Conservation (phyloP, 139 green algal species). For the Chlamydomonas sphaeroides region DNA sequence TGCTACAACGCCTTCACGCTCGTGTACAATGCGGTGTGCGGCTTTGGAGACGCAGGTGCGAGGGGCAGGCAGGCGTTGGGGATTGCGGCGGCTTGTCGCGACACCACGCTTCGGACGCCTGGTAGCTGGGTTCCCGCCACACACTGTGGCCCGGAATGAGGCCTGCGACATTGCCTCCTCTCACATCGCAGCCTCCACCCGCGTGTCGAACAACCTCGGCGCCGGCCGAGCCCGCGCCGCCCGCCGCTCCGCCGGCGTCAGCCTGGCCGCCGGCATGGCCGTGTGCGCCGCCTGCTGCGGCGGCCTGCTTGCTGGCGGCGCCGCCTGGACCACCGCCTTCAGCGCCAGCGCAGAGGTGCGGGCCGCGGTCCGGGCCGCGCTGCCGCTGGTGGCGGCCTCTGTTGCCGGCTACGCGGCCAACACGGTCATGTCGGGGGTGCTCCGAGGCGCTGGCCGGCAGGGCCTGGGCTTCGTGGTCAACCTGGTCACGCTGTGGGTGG, state of each 20-base stretch:
- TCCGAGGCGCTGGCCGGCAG: not conserved
- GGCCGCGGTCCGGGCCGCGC: not conserved
- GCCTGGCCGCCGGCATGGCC: not conserved
- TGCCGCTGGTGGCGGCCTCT: not conserved
- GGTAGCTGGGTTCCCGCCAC: too few relatives aligned
- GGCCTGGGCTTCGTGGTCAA: not conserved
- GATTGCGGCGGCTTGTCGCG: too few relatives aligned
- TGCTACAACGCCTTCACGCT: constrained; percentile 32
- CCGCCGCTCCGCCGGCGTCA: not conserved
- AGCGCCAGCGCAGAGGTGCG: not conserved
- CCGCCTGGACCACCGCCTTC: not conserved
- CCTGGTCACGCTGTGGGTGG: constrained; percentile 22
- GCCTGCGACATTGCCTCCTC: too few relatives aligned
- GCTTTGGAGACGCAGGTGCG: constrained; percentile 25
- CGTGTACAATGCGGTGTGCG: constrained; percentile 3
- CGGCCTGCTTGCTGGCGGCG: not conserved
- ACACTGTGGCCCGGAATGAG: too few relatives aligned
- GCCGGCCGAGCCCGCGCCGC: not conserved
- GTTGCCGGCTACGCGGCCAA: constrained; percentile 15
- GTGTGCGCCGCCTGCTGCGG: not conserved
- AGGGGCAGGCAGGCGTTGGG: too few relatives aligned
- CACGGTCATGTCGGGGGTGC: constrained; percentile 18
- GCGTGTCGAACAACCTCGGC: not conserved
- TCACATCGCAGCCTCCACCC: constrained; percentile 7
- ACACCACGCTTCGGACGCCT: too few relatives aligned